Evolutionary conservation across 306 rosid species (phyloP).

Genomic region (Corylus americana): DNA sequence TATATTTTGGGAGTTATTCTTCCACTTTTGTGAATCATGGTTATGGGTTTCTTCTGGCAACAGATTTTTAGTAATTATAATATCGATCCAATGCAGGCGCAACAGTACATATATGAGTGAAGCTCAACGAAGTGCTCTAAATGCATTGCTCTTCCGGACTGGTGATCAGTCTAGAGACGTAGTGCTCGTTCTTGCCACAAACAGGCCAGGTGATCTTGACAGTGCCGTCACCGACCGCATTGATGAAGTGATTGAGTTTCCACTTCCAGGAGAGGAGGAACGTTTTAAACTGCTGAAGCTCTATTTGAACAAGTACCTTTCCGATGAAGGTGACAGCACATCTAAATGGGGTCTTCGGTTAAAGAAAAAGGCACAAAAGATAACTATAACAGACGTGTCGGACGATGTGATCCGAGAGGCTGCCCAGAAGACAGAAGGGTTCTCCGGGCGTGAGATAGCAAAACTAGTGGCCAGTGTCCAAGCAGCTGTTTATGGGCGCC

Average conservation of each 20-base stretch:
- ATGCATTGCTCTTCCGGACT: conserved; percentile 95
- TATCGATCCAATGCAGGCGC: conserved; percentile 66
- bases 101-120: conserved; percentile 94
- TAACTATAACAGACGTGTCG: conserved; percentile 55
- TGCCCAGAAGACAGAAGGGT: conserved; percentile 79
- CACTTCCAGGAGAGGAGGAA: conserved; percentile 91
- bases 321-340: conserved; percentile 40
- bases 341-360: conserved; percentile 45
- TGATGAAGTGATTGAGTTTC: conserved; percentile 96
- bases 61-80: conserved; percentile 6
- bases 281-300: conserved; percentile 81
- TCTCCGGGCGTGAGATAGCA: conserved; percentile 99
- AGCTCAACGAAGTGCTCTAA: conserved; percentile 97
- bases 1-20: neutral
- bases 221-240: conserved; percentile 89
- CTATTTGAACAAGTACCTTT: conserved; percentile 69
- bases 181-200: conserved; percentile 95
- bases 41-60: conserved; percentile 1
- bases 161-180: conserved; percentile 98
- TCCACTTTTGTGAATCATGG: neutral
- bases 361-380: conserved; percentile 62
- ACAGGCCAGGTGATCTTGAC: conserved; percentile 97
- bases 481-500: conserved; percentile 93
- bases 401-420: conserved; percentile 78
- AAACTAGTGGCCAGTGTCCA: conserved; percentile 93